phyloP scores from a whole-genome alignment of 2,329 filamentous ascomycete species.

The Nemania sp. region DNA sequence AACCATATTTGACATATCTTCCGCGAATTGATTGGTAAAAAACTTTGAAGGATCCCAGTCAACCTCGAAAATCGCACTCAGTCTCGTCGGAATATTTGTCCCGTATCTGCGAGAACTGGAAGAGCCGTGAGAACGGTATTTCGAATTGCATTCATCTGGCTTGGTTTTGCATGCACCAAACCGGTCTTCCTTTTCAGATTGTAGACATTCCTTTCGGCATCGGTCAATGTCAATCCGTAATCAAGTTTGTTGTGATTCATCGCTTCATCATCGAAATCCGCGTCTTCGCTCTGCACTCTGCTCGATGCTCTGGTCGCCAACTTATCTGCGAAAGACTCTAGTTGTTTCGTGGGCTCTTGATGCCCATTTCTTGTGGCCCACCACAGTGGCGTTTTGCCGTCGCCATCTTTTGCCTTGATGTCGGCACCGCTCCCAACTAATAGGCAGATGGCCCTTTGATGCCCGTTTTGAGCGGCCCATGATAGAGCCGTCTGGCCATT shows the following conservation, averaged over 20 bases:
- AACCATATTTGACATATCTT: not conserved
- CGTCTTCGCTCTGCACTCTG: not conserved
- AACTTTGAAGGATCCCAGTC: conserved; percentile 1
- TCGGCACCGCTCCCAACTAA: not conserved
- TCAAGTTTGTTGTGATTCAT: not conserved
- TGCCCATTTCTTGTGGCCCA: not conserved
- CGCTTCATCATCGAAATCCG: not conserved
- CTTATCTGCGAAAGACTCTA: not conserved
- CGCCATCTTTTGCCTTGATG: not conserved
- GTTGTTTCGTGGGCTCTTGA: not conserved
- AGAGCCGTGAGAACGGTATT: not conserved
- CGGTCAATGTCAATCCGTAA: not conserved
- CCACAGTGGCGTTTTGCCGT: not conserved
- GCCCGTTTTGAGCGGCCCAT: not conserved
- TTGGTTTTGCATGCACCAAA: not conserved
- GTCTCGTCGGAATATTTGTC: not conserved
- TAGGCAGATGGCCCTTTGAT: no score
- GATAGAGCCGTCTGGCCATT: not conserved
- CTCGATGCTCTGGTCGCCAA: not conserved
- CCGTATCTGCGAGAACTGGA: not conserved
- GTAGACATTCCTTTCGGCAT: not conserved
- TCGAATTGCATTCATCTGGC: not conserved
- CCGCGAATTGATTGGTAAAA: not conserved
- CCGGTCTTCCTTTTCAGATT: not conserved
- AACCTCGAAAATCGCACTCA: not conserved